Evolutionary conservation across 257 asterid species (phyloP), one percentile per base, ranked within the genome.

Genomic region (Schizonepeta tenuifolia): DNA sequence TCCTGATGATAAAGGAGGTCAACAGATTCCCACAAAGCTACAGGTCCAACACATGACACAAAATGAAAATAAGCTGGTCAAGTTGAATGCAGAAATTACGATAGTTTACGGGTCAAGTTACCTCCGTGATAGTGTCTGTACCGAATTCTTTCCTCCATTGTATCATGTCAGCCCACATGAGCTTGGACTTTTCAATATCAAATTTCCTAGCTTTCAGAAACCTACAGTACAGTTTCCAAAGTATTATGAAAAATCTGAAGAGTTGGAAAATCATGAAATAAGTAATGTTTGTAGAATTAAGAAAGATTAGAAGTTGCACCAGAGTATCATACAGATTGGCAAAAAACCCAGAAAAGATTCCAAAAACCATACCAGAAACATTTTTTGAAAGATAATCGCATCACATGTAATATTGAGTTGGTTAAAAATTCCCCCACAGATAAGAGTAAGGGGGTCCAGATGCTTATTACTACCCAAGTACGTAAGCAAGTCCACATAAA

Each of bases 151-250:
- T 90, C 92, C 99, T 86, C 99, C 99, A 95, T 51, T 88, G 96
- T 73, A 95, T 79, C 99, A 95, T 95, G 77, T 95, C 98, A 73
- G 97, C 91, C 99, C 98, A 95, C 98, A 92, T 95, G 60, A 74
- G 90, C 83, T 90, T 95, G 7, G 99, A 85, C 75, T 84, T 95
- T 71, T 92, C 95, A 14, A 88, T 73, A 71, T 95, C 99, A 72
- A 91, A 91, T 76, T 80, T 87, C 76, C 99, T 95, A 28, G 99
- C 99, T 79, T 91, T 94, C 84, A 94, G 61, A 81, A 94, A 94
- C 89, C 99, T 95, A 77, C 79, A 79, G 74, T 18, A 60, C 35
- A 59, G 57, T 65, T 61, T 46, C 22, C 59, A 55, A 78, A 70
- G 7, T 53, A 5, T 65, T 46, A 75, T 7, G 67, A 28, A 21